Evolutionary conservation across 768 basidiomycete genomes (phyloP).

Genomic region (Russula sp.): DNA sequence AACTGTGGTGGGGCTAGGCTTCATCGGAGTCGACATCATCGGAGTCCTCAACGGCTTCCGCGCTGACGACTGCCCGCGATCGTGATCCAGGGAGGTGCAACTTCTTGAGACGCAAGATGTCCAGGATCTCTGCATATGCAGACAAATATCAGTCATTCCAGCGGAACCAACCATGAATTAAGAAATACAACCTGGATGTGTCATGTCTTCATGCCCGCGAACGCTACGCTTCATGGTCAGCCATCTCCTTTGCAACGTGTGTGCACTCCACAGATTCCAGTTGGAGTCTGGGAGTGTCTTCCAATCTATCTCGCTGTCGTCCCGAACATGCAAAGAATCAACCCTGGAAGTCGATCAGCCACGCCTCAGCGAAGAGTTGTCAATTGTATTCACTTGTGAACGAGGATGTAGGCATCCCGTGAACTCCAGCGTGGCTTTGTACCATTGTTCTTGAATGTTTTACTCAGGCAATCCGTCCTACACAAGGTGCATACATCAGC

Average conservation of each 20-base stretch:
- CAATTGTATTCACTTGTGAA: constrained; percentile 56
- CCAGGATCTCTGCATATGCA: constrained; percentile 58
- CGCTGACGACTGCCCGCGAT: constrained; percentile 29
- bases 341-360: constrained; percentile 39
- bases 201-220: constrained; percentile 74
- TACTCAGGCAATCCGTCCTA: constrained; percentile 73
- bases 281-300: constrained; percentile 62
- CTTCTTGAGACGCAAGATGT: constrained; percentile 70
- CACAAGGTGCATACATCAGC: background rate
- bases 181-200: constrained; percentile 53
- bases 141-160: constrained; percentile 9
- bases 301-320: constrained; percentile 85
- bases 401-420: constrained; percentile 70
- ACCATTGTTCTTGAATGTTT: constrained; percentile 66
- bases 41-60: constrained; percentile 30
- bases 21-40: constrained; percentile 20
- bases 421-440: constrained; percentile 64
- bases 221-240: constrained; percentile 69
- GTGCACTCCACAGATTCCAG: constrained; percentile 84
- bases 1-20: background rate
- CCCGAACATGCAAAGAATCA: constrained; percentile 62
- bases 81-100: constrained; percentile 42
- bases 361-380: background rate
- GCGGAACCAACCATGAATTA: background rate
- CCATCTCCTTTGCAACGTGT: constrained; percentile 74